Base-by-base conservation (phyloP, 139 green algal genomes). In the Chlorella sp. region DNA sequence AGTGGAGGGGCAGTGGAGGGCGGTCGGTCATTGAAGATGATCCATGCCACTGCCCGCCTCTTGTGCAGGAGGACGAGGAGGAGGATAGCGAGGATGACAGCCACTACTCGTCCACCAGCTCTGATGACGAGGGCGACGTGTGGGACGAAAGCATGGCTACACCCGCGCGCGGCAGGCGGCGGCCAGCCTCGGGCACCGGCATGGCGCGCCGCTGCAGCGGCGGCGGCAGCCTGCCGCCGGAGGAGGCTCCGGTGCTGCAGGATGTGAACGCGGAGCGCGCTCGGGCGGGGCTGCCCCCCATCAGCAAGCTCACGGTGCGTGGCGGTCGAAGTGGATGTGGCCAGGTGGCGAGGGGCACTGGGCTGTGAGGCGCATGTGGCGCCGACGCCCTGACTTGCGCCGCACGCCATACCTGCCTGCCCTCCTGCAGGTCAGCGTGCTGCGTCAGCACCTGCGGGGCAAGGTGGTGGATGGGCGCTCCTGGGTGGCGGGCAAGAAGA, bases 221-320 rank as follows among this genome's bases (percentile, higher is more conserved):
- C 55, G 38, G 36, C 40, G 2, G 63, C 41, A 9, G 5, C 36
- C 69, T 67, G 69, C 38, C 55, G 29, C 73, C 21, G 1, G 50
- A 63, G 69, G 84, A 90, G 66, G 61, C 65, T 55, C 71, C 79
- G 0, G 82, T 90, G 74, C 78, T 91, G 55, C 63, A 77, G 29
- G 67, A 87, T 55, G 74, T 92, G 67, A 91, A 91, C 33, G 66
- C 55, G 8, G 60, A 78, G 51, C 80, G 83, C 31, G 51, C 40
- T 0, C 40, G 45, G 8, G 53, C 63, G 33, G 87, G 85, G 21
- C 25, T 78, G 62, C 65, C 68, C 27, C 33, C 71, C 0, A 56
- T 84, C 0, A 31, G 73, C 15, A 86, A 83, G 71, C 86, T 92
- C 33, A 93, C 89, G 3, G 86, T 93, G 36, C 71, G 63, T 21